Conservation (phyloP, 176 grass and related monocot species). For the Oryza longistaminata region DNA sequence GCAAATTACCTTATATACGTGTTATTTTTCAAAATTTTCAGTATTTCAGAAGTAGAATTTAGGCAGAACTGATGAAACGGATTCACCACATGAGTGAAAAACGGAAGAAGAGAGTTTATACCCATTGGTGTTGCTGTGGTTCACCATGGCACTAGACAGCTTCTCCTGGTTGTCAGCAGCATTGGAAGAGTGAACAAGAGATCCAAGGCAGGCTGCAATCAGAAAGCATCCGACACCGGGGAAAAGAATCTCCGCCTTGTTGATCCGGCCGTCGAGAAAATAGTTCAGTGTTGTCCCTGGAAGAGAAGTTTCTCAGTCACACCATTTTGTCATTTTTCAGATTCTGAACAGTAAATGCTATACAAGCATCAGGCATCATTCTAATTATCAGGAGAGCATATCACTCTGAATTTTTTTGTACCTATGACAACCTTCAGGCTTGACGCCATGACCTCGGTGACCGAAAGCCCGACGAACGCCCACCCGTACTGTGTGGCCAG, state of each 20-base stretch:
- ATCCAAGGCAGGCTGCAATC: conserved; percentile 82
- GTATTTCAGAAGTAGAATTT: not conserved
- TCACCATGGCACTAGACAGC: conserved; percentile 42
- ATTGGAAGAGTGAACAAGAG: conserved; percentile 88
- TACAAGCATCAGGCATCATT: not conserved
- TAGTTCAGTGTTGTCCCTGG: conserved; percentile 91
- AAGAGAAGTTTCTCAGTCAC: not conserved
- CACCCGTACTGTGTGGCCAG: conserved; percentile 90
- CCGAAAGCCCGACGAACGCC: conserved; percentile 81
- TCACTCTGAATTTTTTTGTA: conserved; percentile 8
- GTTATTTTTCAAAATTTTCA: not conserved
- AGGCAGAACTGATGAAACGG: not conserved
- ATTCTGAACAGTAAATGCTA: not conserved
- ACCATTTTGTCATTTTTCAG: not conserved
- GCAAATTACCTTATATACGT: too few relatives aligned
- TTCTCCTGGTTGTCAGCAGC: conserved; percentile 85
- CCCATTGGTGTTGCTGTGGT: conserved; percentile 35
- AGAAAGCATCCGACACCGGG: conserved; percentile 86
- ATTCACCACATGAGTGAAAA: not conserved
- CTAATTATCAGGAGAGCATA: not conserved
- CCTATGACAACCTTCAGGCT: conserved; percentile 94
- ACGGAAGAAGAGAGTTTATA: conserved; percentile 1
- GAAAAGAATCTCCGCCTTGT: conserved; percentile 89
- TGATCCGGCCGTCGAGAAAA: conserved; percentile 83
- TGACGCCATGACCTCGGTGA: conserved; percentile 90